These are phyloP conservation scores for Krasilnikovozyma curviuscula DNA, from an alignment of 768 basidiomycete genomes.

Conservation along the genomic window DNA sequence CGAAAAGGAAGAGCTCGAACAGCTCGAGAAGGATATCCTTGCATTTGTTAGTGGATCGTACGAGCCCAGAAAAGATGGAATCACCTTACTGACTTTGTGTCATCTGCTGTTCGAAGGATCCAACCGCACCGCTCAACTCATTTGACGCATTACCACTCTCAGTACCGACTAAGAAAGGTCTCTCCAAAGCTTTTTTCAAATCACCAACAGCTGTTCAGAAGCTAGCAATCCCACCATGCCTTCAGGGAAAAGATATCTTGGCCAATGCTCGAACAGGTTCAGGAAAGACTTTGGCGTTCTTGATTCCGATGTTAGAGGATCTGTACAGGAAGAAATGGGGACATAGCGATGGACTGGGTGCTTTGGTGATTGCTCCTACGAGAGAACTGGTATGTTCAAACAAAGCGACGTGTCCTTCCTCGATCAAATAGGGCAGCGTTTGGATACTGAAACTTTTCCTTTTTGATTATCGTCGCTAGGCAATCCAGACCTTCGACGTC, in stretches of 20 bases:
- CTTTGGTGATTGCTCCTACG: conserved; percentile 81
- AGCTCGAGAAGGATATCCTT: conserved; percentile 9
- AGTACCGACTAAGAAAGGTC: conserved; percentile 32
- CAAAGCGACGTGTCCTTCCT: conserved; percentile 10
- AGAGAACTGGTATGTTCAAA: conserved; percentile 52
- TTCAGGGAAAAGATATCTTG: conserved; percentile 46
- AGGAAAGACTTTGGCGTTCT: conserved; percentile 55
- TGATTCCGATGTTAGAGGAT: conserved; percentile 46
- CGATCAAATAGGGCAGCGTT: background rate
- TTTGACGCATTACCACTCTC: background rate
- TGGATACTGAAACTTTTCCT: background rate
- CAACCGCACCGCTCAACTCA: background rate
- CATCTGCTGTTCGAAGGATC: background rate
- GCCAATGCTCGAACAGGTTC: conserved; percentile 53
- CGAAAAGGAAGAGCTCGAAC: conserved; percentile 3
- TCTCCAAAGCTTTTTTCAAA: conserved; percentile 69
- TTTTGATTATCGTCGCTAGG: conserved; percentile 32
- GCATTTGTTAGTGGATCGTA: conserved; percentile 6
- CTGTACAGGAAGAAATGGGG: conserved; percentile 51
- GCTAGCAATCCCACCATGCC: conserved; percentile 39
- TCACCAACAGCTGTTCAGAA: conserved; percentile 68
- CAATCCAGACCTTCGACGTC: conserved; percentile 95
- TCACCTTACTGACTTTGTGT: background rate
- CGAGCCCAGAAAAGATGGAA: too few species aligned
- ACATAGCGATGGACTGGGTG: conserved; percentile 57